Base-by-base conservation (phyloP, 192 early-diverging fungal genomes). In the Chytriomyces sp. region DNA sequence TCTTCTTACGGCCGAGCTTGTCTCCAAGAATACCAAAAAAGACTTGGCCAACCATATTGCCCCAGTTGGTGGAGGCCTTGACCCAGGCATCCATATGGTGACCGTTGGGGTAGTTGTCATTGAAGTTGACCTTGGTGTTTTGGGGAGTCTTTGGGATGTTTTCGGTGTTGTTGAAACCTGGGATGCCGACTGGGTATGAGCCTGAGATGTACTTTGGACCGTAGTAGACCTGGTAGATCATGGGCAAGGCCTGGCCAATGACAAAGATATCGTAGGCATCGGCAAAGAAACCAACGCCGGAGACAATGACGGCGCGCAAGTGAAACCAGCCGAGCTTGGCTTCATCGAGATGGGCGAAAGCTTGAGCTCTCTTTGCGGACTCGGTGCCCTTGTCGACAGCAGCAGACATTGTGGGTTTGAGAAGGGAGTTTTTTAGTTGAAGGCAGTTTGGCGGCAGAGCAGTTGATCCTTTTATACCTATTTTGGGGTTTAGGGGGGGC, bases 41-140 rank as follows among this genome's bases (percentile, higher is more conserved):
- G 67, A 98, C 87, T 86, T 99, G 96, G 64, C 97, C 97, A 76
- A 97, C 62, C 2, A 99, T 84, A 64, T 95, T 97, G 61, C 97
- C 97, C 75, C 91, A 88, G 64, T 92, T 92, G 44, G 94, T 92
- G 24, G 93, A 89, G 43, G 92, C 93, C 84, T 99, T 99, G 77
- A 98, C 81, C 45, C 92, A 87, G 66, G 90, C 91, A 82, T 96
- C 97, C 73, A 91, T 89, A 20, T 75, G 26, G 26, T 49, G 16
- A 72, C 77, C 67, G 35, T 74, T 44, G 53, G 68, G 69, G 70
- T 76, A 35, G 26, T 48, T 13, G 10, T 68, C 70, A 69, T 43
- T 57, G 45, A 77, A 77, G 61, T 80, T 68, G 13, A 70, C 61
- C 20, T 61, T 59, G 68, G 59, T 50, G 77, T 70, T 78, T 64